Percentiles rank a stretch among this genome's conserved stretches.
These are phyloP conservation scores for Trichoderma oligosporum DNA, from an alignment of 2,329 filamentous ascomycete genomes.

Conservation along the genomic window DNA sequence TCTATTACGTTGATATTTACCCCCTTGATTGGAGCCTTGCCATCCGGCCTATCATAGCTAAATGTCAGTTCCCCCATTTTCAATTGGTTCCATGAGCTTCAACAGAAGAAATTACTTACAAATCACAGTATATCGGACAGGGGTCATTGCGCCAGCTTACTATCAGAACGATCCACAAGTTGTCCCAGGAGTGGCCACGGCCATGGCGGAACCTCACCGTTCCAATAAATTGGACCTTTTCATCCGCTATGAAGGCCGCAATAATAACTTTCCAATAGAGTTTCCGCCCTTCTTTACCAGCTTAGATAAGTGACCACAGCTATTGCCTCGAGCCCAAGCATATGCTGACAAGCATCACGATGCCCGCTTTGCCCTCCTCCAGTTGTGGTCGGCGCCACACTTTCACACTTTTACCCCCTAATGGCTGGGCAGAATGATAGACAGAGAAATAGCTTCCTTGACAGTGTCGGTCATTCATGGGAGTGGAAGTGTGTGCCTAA, in stretches of 20 bases:
- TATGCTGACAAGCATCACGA: constrained; percentile 19
- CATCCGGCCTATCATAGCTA: constrained; percentile 27
- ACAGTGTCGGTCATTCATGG: constrained; percentile 27
- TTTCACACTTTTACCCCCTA: constrained; percentile 31
- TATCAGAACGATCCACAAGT: constrained; percentile 23
- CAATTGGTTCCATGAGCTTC: too few species aligned
- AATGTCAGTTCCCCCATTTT: constrained; percentile 12
- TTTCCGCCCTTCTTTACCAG: constrained; percentile 20
- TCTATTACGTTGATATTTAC: constrained; percentile 26
- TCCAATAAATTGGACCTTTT: constrained; percentile 28
- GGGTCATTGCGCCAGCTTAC: constrained; percentile 26
- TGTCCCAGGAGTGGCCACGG: constrained; percentile 24
- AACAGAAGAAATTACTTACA: constrained; percentile 12
- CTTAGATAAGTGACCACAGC: constrained; percentile 25
- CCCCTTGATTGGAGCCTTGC: constrained; percentile 30
- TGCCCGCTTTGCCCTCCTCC: constrained; percentile 28
- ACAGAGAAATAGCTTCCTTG: constrained; percentile 25
- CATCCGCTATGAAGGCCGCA: constrained; percentile 28
- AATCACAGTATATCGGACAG: constrained; percentile 26
- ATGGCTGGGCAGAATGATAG: constrained; percentile 27
- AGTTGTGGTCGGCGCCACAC: constrained; percentile 30
- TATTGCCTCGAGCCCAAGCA: constrained; percentile 22
- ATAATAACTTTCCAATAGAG: constrained; percentile 17
- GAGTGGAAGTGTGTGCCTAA: constrained; percentile 31
- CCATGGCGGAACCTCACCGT: constrained; percentile 27